These are phyloP conservation scores for Croton setiger DNA, from an alignment of 441 rosid genomes.

Conservation along the genomic window DNA sequence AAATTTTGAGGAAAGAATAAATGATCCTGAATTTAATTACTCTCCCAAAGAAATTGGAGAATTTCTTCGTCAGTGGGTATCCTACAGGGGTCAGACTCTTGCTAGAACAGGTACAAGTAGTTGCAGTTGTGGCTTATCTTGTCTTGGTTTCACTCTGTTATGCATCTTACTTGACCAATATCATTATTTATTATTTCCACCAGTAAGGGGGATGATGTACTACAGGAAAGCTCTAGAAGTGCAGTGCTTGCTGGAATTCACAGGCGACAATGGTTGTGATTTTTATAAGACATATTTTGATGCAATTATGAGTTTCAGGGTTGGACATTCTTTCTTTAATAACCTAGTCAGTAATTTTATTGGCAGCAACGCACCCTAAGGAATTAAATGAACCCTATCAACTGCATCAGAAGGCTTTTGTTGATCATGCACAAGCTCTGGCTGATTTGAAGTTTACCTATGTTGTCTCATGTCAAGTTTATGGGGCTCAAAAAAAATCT, in stretches of 20 bases:
- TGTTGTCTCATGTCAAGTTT: constrained; percentile 93
- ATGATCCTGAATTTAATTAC: constrained; percentile 27
- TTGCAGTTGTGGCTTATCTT: constrained; percentile 11
- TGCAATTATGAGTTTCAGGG: constrained; percentile 10
- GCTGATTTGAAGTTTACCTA: constrained; percentile 93
- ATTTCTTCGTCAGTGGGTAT: constrained; percentile 72
- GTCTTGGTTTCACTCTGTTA: constrained; percentile 12
- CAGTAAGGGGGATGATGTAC: constrained; percentile 99
- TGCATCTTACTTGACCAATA: constrained; percentile 17
- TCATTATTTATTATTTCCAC: constrained; percentile 21
- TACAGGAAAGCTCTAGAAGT: constrained; percentile 76
- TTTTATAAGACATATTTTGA: constrained; percentile 11
- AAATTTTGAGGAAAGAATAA: constrained; percentile 59
- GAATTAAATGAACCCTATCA: constrained; percentile 33
- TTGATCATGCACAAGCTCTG: constrained; percentile 60
- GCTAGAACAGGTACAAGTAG: constrained; percentile 76
- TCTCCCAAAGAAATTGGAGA: constrained; percentile 37
- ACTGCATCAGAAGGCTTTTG: constrained; percentile 20
- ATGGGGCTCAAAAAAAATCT: constrained; percentile 80
- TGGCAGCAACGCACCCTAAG: constrained; percentile 37
- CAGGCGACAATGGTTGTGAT: constrained; percentile 62
- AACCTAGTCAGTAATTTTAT: constrained; percentile 22
- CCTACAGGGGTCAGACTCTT: constrained; percentile 93
- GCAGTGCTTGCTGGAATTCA: constrained; percentile 67
- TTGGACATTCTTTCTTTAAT: constrained; percentile 13